Percentiles rank a stretch among this genome's conserved stretches.
These are phyloP conservation scores for Epichloe coenophiala DNA, from an alignment of 2,329 filamentous ascomycete species.

Conservation along the genomic window DNA sequence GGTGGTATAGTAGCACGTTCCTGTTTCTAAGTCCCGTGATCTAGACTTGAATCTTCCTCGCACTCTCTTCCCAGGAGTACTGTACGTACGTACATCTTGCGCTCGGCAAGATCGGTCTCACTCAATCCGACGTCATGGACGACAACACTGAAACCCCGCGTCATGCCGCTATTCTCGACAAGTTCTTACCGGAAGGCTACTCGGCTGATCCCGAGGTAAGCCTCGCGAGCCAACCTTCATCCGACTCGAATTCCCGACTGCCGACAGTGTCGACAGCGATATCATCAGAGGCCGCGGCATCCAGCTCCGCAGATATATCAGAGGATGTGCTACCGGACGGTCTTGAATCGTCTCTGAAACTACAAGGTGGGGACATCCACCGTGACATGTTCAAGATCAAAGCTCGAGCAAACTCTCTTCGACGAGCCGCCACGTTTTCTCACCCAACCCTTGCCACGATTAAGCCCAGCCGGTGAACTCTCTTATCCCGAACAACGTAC, in stretches of 20 bases:
- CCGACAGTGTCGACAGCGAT: background rate
- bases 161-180: constrained; percentile 23
- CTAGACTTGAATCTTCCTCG: background rate
- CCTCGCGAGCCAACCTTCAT: constrained; percentile 10
- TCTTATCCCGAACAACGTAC: constrained; percentile 26
- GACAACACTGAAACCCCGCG: constrained; percentile 15
- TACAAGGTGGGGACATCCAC: constrained; percentile 68
- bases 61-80: no score
- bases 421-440: constrained; percentile 56
- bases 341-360: constrained; percentile 48
- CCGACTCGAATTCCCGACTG: background rate
- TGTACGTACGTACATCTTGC: background rate
- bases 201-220: constrained; percentile 26
- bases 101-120: background rate
- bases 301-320: constrained; percentile 6
- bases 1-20: no score
- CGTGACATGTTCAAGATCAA: constrained; percentile 65
- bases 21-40: no score
- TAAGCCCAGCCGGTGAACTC: constrained; percentile 17
- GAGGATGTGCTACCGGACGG: constrained; percentile 22
- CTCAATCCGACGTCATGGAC: constrained; percentile 11
- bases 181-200: constrained; percentile 25
- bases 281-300: background rate
- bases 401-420: constrained; percentile 34
- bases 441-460: constrained; percentile 26